phyloP scores from a whole-genome alignment of 805 yeast genomes.

The Lipomyces orientalis region DNA sequence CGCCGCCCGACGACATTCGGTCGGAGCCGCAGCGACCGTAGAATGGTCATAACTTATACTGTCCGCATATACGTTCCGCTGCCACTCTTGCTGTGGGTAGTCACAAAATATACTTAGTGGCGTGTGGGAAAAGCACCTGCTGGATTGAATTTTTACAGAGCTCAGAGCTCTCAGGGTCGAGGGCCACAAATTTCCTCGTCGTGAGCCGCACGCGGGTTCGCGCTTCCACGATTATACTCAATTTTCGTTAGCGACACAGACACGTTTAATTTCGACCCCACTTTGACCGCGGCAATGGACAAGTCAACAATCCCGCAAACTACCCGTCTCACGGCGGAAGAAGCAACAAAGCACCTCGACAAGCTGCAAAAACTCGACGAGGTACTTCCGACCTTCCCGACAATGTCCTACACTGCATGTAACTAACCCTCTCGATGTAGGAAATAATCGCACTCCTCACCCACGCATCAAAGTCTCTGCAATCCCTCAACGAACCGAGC shows the following conservation, averaged over 20 bases:
- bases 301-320: background rate
- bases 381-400: slow-evolving; percentile 12
- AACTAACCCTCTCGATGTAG: slow-evolving; percentile 9
- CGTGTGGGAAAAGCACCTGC: background rate
- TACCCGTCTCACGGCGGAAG: slow-evolving; percentile 10
- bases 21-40: background rate
- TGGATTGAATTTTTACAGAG: too few relatives aligned
- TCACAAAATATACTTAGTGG: too few relatives aligned
- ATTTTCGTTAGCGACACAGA: too few relatives aligned
- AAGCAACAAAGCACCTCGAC: slow-evolving; percentile 23
- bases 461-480: slow-evolving; percentile 22
- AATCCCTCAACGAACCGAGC: slow-evolving; percentile 19
- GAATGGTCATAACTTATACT: background rate
- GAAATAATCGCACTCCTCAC: slow-evolving; percentile 21
- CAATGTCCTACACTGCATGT: background rate
- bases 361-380: slow-evolving; percentile 31
- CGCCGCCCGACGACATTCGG: slow-evolving; percentile 15
- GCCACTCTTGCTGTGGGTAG: background rate
- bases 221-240: too few relatives aligned
- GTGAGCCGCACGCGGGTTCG: too few relatives aligned
- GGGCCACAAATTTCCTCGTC: too few relatives aligned
- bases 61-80: background rate
- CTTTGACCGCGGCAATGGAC: background rate
- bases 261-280: background rate
- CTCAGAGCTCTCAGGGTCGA: too few relatives aligned